Percentiles rank a stretch among this genome's conserved stretches.
phyloP scores from a whole-genome alignment of 306 rosid species.

The Inga laurina region DNA sequence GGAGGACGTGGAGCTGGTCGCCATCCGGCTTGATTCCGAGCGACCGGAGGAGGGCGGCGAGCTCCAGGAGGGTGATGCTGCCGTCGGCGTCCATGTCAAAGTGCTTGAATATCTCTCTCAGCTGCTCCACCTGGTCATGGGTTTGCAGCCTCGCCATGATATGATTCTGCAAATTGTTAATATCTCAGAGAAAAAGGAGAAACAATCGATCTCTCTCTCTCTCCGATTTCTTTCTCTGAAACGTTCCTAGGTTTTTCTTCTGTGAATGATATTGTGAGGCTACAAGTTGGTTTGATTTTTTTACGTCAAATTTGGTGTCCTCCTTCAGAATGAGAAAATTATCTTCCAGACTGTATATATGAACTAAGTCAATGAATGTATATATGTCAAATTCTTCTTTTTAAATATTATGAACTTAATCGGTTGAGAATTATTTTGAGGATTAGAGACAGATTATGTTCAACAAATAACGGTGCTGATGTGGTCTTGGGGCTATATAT shows the following conservation, averaged over 20 bases:
- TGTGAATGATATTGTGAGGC: neutral
- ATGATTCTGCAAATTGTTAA: neutral
- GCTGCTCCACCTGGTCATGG: slow-evolving; percentile 54
- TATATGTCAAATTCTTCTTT: neutral
- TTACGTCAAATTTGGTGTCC: neutral
- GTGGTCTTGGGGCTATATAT: neutral
- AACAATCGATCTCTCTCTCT: neutral
- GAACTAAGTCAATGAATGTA: neutral
- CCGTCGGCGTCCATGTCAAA: slow-evolving; percentile 77
- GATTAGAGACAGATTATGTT: neutral
- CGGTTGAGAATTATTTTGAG: neutral
- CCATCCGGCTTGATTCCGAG: slow-evolving; percentile 69
- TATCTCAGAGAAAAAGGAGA: neutral
- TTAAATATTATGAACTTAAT: neutral
- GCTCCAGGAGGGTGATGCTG: slow-evolving; percentile 73
- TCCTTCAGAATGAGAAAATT: neutral
- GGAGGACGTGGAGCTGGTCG: slow-evolving; percentile 57
- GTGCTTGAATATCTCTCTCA: slow-evolving; percentile 55
- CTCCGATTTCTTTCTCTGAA: neutral
- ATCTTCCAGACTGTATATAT: neutral
- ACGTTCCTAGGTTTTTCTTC: neutral
- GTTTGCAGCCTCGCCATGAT: slow-evolving; percentile 32
- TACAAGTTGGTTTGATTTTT: neutral
- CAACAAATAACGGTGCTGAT: neutral
- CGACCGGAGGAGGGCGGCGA: slow-evolving; percentile 70